Evolutionary conservation across 148 eudicot genomes (phyloP).

Genomic region (Arctostaphylos glauca): DNA sequence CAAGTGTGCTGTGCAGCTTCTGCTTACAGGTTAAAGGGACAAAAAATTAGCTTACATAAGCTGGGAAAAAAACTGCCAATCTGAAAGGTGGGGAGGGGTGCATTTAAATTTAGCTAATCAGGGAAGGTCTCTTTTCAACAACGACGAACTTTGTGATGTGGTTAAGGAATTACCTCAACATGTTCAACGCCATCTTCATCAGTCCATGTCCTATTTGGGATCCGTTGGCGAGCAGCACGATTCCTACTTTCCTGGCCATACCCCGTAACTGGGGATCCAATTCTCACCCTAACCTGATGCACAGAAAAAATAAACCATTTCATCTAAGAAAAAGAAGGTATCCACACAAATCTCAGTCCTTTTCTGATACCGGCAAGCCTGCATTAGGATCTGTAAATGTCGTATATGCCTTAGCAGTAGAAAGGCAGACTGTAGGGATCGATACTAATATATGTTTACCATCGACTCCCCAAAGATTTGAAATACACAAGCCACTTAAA

Average conservation of each 20-base stretch:
- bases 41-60: not conserved
- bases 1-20: not conserved
- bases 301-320: slow-evolving; percentile 12
- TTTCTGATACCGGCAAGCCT: not conserved
- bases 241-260: slow-evolving; percentile 90
- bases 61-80: not conserved
- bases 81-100: not conserved
- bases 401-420: not conserved
- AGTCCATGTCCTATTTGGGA: slow-evolving; percentile 68
- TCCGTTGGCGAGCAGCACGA: slow-evolving; percentile 86
- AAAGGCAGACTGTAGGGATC: not conserved
- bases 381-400: not conserved
- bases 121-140: not conserved
- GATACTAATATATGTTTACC: not conserved
- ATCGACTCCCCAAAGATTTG: not conserved
- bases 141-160: not conserved
- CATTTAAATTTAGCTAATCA: not conserved
- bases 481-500: not conserved
- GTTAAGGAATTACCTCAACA: slow-evolving; percentile 51
- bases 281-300: slow-evolving; percentile 69
- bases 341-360: not conserved
- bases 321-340: not conserved
- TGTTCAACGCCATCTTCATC: slow-evolving; percentile 91
- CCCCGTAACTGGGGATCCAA: slow-evolving; percentile 85
- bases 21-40: not conserved